A percentile compares a stretch with the other conserved stretches of the same genome.
phyloP scores from a whole-genome alignment of 306 rosid genomes.

The Vicia villosa region DNA sequence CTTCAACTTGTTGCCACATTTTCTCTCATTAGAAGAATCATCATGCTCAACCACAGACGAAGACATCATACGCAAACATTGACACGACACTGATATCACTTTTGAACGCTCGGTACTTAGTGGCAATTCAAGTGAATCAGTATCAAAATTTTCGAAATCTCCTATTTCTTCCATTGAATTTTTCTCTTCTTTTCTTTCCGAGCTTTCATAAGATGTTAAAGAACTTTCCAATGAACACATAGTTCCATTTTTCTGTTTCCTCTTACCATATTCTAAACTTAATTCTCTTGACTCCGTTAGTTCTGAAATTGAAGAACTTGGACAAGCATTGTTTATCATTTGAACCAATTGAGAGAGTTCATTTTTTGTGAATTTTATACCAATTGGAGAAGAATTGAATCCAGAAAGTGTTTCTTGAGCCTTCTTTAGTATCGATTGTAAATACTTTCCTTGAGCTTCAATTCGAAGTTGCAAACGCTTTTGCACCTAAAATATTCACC shows the following conservation, averaged over 20 bases:
- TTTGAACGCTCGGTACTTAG: constrained; percentile 45
- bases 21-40: constrained; percentile 33
- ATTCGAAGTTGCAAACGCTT: constrained; percentile 84
- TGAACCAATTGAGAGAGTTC: constrained; percentile 80
- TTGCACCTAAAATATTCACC: constrained; percentile 66
- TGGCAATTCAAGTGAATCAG: constrained; percentile 51
- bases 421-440: constrained; percentile 77
- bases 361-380: constrained; percentile 67
- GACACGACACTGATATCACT: constrained; percentile 23
- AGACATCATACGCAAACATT: not conserved
- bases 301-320: constrained; percentile 69
- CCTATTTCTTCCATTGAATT: constrained; percentile 34
- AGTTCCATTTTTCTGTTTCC: constrained; percentile 59
- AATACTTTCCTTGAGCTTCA: constrained; percentile 94
- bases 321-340: constrained; percentile 66
- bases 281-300: constrained; percentile 64
- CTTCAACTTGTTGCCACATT: constrained; percentile 46
- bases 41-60: not conserved
- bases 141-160: constrained; percentile 36
- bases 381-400: constrained; percentile 59
- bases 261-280: constrained; percentile 39
- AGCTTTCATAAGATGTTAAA: constrained; percentile 78
- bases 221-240: constrained; percentile 84
- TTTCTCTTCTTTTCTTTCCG: constrained; percentile 60
- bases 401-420: constrained; percentile 86